phyloP scores from a whole-genome alignment of 208 protist genomes.

The Crithidia brevicula region DNA sequence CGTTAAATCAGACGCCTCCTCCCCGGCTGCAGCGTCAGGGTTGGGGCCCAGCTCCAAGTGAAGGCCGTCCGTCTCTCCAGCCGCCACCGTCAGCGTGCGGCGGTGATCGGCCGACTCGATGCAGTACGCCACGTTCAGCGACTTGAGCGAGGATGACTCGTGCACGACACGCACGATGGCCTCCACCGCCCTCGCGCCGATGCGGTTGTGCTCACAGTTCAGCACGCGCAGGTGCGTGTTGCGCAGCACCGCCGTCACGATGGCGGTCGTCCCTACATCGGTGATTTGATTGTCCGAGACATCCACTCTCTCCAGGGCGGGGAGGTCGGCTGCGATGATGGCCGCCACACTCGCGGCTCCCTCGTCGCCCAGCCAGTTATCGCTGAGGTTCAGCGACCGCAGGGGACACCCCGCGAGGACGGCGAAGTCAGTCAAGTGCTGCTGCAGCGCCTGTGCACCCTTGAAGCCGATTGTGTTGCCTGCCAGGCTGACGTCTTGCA shows the following conservation, averaged over 20 bases:
- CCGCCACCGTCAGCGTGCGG: conserved; percentile 54
- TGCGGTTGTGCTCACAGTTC: conserved; percentile 60
- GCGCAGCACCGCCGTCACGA: conserved; percentile 56
- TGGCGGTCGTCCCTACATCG: conserved; percentile 51
- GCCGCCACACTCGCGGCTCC: conserved; percentile 70
- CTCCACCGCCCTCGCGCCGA: conserved; percentile 65
- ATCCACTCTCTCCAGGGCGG: conserved; percentile 61
- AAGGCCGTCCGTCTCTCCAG: conserved; percentile 70
- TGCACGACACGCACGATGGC: conserved; percentile 50
- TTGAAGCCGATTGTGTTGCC: conserved; percentile 82
- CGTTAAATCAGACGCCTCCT: conserved; percentile 27
- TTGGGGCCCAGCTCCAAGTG: conserved; percentile 75
- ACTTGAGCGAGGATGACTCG: conserved; percentile 68
- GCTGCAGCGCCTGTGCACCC: conserved; percentile 64
- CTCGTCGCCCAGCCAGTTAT: conserved; percentile 86
- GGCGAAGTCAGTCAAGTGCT: conserved; percentile 39
- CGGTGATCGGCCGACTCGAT: conserved; percentile 61
- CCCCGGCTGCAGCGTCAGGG: conserved; percentile 29
- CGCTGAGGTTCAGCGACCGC: conserved; percentile 62
- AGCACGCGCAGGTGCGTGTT: conserved; percentile 69
- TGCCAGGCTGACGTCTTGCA: conserved; percentile 74
- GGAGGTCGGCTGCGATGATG: conserved; percentile 64
- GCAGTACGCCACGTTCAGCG: conserved; percentile 71
- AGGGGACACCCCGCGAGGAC: conserved; percentile 32
- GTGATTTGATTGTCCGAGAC: conserved; percentile 78